Conservation (phyloP, 1,139 yeast genomes). For the Yamadazyma friedrichii region DNA sequence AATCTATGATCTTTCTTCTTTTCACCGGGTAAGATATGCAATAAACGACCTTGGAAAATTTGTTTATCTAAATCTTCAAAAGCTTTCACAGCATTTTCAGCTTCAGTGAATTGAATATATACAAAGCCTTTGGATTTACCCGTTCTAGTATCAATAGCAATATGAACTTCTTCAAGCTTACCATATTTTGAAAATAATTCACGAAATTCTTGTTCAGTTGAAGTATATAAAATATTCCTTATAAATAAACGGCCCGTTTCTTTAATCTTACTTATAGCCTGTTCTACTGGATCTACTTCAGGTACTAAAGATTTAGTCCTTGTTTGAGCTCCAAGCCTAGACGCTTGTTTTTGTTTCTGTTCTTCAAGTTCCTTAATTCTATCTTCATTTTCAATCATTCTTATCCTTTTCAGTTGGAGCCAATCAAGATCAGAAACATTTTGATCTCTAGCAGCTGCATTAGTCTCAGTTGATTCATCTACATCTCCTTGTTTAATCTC, state of each 20-base stretch:
- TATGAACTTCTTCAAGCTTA: slow-evolving; percentile 72
- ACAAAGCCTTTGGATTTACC: slow-evolving; percentile 94
- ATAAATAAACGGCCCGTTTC: slow-evolving; percentile 82
- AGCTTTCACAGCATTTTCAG: slow-evolving; percentile 75
- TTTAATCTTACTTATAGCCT: slow-evolving; percentile 50
- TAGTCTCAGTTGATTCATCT: slow-evolving; percentile 11
- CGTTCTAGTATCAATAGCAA: slow-evolving; percentile 87
- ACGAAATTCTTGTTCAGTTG: slow-evolving; percentile 77
- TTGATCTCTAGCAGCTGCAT: slow-evolving; percentile 46
- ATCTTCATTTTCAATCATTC: slow-evolving; percentile 58
- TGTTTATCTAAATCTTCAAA: slow-evolving; percentile 75
- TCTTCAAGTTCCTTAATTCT: slow-evolving; percentile 19
- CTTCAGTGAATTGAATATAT: slow-evolving; percentile 66
- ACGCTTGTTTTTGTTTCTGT: slow-evolving; percentile 7
- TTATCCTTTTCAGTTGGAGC: slow-evolving; percentile 74
- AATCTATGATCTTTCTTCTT: slow-evolving; percentile 74
- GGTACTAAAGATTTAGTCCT: slow-evolving; percentile 11
- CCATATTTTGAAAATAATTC: slow-evolving; percentile 59
- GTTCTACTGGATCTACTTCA: slow-evolving; percentile 35
- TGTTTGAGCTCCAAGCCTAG: slow-evolving; percentile 5
- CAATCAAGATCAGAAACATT: slow-evolving; percentile 81
- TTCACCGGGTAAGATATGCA: slow-evolving; percentile 87
- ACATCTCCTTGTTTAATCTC: slow-evolving; percentile 7
- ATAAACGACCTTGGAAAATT: slow-evolving; percentile 89
- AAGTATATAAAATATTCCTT: slow-evolving; percentile 78